Percentiles rank a stretch among this genome's conserved stretches.
These are phyloP conservation scores for Diplodia intermedia DNA, from an alignment of 2,329 filamentous ascomycete species.

Conservation along the genomic window DNA sequence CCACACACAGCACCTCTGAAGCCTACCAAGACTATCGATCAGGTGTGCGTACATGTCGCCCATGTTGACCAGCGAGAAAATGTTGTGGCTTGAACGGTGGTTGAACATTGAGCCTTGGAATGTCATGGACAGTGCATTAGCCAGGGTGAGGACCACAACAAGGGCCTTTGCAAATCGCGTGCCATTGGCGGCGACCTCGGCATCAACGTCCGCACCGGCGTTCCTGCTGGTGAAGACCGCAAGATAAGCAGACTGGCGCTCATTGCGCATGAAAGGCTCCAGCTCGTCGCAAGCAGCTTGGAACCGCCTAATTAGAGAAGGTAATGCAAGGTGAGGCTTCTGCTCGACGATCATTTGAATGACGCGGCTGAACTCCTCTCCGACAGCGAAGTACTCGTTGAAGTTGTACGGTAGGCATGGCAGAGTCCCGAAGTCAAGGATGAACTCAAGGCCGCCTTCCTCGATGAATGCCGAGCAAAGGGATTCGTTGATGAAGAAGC, in stretches of 20 bases:
- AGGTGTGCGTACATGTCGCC: constrained; percentile 83
- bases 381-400: constrained; percentile 61
- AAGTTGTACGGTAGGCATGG: constrained; percentile 80
- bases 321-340: constrained; percentile 80
- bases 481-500: constrained; percentile 76
- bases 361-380: constrained; percentile 74
- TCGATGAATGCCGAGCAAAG: constrained; percentile 78
- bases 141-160: constrained; percentile 76
- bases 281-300: constrained; percentile 73
- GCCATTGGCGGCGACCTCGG: constrained; percentile 62
- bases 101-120: constrained; percentile 71
- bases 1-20: constrained; percentile 81
- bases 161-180: constrained; percentile 81
- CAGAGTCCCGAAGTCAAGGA: constrained; percentile 83
- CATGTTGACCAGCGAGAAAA: constrained; percentile 79
- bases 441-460: constrained; percentile 78
- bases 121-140: constrained; percentile 75
- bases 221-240: constrained; percentile 26
- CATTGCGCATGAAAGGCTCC: constrained; percentile 47
- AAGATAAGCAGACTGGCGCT: constrained; percentile 31
- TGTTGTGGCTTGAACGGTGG: constrained; percentile 66
- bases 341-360: constrained; percentile 80
- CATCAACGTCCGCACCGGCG: constrained; percentile 3
- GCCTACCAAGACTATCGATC: constrained; percentile 74
- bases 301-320: constrained; percentile 77